Evolutionary conservation across 2,329 filamentous ascomycete species (phyloP), one percentile per base, ranked within the genome.

Genomic region (Cadophora sp.): DNA sequence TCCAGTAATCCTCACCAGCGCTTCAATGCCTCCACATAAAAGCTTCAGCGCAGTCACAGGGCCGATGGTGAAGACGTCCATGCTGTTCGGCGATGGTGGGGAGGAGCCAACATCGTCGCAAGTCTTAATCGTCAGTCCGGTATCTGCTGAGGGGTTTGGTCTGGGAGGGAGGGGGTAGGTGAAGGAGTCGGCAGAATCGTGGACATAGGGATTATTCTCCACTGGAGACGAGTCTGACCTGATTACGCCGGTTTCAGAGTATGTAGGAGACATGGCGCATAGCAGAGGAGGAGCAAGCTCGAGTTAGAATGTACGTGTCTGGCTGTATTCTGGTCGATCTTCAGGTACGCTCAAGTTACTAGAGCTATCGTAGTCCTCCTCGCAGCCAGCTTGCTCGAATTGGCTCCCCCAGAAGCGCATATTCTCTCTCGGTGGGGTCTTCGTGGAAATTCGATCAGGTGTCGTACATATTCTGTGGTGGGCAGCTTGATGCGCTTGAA

Each of bases 21-120:
- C 85, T 74, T 94, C 91, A 69, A 94, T 83, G 67, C 88, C 88
- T 48, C 88, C 85, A 73, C 90, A 90, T n/a, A 98, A 86, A 71
- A 97, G 83, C 76, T 91, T 92, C 76, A 98, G 86, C 5, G 94
- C 94, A 1, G 89, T 89, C 62, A 90, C 84, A 3, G 93, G 89
- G 0, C 89, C 82, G 68, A 97, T 85, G 62, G 87, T 87, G 80
- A 92, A 92, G 70, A 97, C 86, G 77, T 94, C 90, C 79, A 92
- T 85, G 68, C 71, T 80, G 76, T 72, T 81, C 71, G 71, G 77
- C 71, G 68, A 77, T 68, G 75, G 74, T 73, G 70, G 78, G 67
- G 75, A 73, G 66, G 73, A 65, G 51, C 75, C 69, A 53, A 76
- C 69, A 60, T 75, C 73, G 67, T 76, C 66, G 16, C 50, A 48